phyloP scores from a whole-genome alignment of 257 asterid genomes.

The Lavandula angustifolia region DNA sequence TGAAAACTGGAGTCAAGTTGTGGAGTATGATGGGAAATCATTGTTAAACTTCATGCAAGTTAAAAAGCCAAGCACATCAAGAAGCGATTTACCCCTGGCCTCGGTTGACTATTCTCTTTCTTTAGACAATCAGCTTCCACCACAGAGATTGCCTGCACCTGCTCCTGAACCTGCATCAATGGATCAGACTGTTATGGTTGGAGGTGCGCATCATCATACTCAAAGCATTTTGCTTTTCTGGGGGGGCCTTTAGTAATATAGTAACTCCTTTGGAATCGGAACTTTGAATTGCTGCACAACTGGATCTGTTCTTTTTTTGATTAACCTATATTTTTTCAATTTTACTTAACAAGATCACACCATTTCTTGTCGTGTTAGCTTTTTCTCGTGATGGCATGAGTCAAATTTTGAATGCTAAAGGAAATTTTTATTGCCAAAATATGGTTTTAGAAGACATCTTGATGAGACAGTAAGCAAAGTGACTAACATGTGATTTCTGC shows the following conservation, averaged over 20 bases:
- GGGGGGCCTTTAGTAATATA: background rate
- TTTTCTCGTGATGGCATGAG: background rate
- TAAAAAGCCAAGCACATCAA: constrained; percentile 49
- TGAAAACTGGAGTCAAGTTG: constrained; percentile 86
- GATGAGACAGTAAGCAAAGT: constrained; percentile 9
- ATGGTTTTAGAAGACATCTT: background rate
- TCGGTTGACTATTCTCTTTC: constrained; percentile 59
- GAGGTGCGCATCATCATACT: constrained; percentile 54
- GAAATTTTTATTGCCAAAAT: background rate
- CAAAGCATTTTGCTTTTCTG: background rate
- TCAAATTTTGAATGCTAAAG: background rate
- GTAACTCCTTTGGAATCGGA: background rate
- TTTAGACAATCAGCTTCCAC: constrained; percentile 58
- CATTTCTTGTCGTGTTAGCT: background rate
- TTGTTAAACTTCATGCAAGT: constrained; percentile 66
- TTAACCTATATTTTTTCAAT: too few species aligned
- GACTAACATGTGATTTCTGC: constrained; percentile 22
- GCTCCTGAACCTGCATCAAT: constrained; percentile 48
- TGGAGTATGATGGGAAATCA: constrained; percentile 93
- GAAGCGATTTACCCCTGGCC: constrained; percentile 54
- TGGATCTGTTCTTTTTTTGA: background rate
- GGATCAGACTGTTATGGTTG: constrained; percentile 62
- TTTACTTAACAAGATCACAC: constrained; percentile 1
- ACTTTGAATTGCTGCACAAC: background rate
- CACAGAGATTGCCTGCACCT: constrained; percentile 50